Base-by-base conservation (phyloP, 2,329 filamentous ascomycete genomes). In the Periconia digitata region DNA sequence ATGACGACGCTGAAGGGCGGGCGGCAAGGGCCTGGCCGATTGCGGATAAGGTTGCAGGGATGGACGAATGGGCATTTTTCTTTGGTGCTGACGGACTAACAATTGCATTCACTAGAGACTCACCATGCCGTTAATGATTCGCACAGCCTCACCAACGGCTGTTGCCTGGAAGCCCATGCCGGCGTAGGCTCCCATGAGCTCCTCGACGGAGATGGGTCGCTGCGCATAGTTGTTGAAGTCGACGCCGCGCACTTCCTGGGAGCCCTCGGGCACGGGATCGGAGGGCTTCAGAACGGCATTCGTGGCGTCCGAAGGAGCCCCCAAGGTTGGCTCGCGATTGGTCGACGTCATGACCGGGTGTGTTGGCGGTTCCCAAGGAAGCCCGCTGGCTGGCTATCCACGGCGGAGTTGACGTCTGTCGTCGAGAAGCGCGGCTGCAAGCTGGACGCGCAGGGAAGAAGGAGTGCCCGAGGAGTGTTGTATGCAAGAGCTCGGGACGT, bases 121-220 rank as follows among this genome's bases (percentile, higher is more conserved):
- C 56, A 95, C 91, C 94, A 99, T 99, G 53, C 90, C 85, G 67
- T 99, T 94, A 70, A 99, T 91, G 65, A 97, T 95, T 50, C 88
- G 82, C 54, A 94, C 85, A 12, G 92, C 94, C 65, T 95, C 90
- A 27, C 86, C 87, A 59, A 96, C 86, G 17, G 90, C 86, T 48
- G 82, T 87, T 22, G 86, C 87, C 71, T 92, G 88, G 62, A 91
- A 91, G 15, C 88, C 94, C 87, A 95, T 96, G 71, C 85, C 80
- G 46, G 82, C 82, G 86, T 97, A 94, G 51, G 86, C 86, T 46
- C 85, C 78, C 20, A 94, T 81, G 56, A 99, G 79, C 68, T 96
- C 89, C 27, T 91, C 87, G 44, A 89, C 92, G 0, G 91, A 95
- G 65, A 96, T 87, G 53, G 86, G 83, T 47, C 82, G 81, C 32